phyloP scores from a whole-genome alignment of 2,329 filamentous ascomycete genomes.

The Bipolaris cookei region DNA sequence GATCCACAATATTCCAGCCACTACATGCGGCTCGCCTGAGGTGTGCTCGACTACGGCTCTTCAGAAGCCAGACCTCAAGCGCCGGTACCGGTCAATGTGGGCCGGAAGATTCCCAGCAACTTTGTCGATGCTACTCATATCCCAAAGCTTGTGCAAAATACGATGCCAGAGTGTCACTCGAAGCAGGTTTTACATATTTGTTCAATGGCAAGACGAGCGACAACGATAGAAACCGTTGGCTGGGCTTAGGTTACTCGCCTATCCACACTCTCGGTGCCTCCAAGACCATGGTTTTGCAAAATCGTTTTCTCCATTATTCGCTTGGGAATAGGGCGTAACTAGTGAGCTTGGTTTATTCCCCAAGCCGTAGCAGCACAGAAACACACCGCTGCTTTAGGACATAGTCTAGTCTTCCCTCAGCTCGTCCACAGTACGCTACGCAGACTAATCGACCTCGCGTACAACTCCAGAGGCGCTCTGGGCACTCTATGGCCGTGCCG shows the following conservation, averaged over 20 bases:
- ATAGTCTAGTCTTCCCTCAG: constrained; percentile 2
- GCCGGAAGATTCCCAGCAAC: constrained; percentile 8
- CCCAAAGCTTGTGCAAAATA: constrained; percentile 1
- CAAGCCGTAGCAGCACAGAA: constrained; percentile 6
- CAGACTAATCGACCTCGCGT: constrained; percentile 1
- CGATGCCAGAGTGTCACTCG: constrained; percentile 16
- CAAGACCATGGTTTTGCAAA: neutral
- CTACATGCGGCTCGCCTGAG: neutral
- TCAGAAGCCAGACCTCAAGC: constrained; percentile 1
- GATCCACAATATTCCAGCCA: constrained; percentile 2
- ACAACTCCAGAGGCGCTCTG: constrained; percentile 2
- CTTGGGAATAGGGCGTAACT: neutral
- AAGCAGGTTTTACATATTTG: constrained; percentile 15
- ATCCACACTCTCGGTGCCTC: neutral
- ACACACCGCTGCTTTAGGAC: constrained; percentile 13
- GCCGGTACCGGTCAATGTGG: constrained; percentile 10
- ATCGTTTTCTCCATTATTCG: neutral
- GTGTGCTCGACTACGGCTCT: constrained; percentile 1
- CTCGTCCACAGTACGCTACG: constrained; percentile 7
- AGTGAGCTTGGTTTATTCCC: neutral
- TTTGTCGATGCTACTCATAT: constrained; percentile 25
- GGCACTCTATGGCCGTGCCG: neutral
- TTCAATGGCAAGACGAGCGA: neutral
- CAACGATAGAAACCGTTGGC: neutral
- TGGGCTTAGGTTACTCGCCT: constrained; percentile 4